Base-by-base conservation (phyloP, 345 rosid genomes). In the Lumnitzera racemosa region DNA sequence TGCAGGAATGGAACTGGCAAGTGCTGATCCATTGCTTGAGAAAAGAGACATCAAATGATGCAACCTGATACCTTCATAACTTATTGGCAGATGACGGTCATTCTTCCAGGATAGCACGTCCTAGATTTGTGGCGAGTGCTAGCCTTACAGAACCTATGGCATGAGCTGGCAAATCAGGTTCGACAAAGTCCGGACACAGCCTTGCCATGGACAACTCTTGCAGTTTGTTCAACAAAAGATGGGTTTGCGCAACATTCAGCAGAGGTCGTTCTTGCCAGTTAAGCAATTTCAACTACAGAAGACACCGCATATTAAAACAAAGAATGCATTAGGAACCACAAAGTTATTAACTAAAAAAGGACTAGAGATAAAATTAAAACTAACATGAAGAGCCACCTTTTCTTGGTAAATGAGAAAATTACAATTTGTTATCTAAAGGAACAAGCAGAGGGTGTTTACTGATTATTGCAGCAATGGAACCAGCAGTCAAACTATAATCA, bases 111-210 rank as follows among this genome's bases (percentile, higher is more conserved):
- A 83, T 75, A 20, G 96, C 89, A 41, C 96, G 97, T 25, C 96
- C 97, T 7, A 90, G 90, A 70, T 84, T 94, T 55, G 79, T 78
- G 17, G 87, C 99, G 13, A 94, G 86, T 51, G 97, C 96, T 10
- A 84, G 77, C 72, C 91, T 82, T 29, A 90, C 88, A 5, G 90
- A 79, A 71, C 72, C 70, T 46, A 87, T 67, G 53, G 89, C 87
- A 66, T 81, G 73, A 14, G 88, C 51, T 9, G 95, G 86, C 73
- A 84, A 71, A 50, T 81, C 85, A 0, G 83, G 47, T 69, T 88
- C 90, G 15, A 83, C 53, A 62, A 81, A 84, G 62, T 76, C 92
- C 9, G 95, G 99, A 3, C 84, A 83, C 49, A 94, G 63, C 75
- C 73, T 83, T 61, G 91, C 87, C 48, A 82, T 58, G 24, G 97